phyloP scores from a whole-genome alignment of 2,329 filamentous ascomycete genomes.

The Diplocarpon rosae region DNA sequence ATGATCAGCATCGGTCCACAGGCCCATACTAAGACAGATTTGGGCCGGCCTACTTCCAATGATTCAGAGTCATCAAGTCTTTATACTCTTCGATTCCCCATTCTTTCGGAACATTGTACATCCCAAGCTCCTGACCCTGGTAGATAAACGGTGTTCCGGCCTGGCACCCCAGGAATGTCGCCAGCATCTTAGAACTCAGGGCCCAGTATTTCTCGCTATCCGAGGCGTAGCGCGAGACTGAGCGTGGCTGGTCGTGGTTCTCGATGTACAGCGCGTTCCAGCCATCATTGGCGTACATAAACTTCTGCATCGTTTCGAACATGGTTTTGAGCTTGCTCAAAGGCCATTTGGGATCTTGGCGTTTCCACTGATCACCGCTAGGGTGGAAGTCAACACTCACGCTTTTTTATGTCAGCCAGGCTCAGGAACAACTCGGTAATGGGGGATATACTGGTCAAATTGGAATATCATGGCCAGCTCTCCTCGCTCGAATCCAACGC shows the following conservation, averaged over 20 bases:
- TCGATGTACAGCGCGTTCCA: slow-evolving; percentile 49
- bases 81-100: not conserved
- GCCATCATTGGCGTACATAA: slow-evolving; percentile 39
- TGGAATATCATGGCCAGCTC: slow-evolving; percentile 66
- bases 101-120: slow-evolving; percentile 39
- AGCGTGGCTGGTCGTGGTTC: slow-evolving; percentile 45
- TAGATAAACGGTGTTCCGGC: slow-evolving; percentile 47
- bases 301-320: slow-evolving; percentile 39
- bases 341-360: slow-evolving; percentile 29
- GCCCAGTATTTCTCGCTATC: slow-evolving; percentile 32
- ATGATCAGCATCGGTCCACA: too few species aligned
- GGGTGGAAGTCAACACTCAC: slow-evolving; percentile 39
- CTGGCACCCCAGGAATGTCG: slow-evolving; percentile 37
- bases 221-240: slow-evolving; percentile 37
- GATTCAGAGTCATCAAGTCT: not conserved
- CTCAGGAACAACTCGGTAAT: not conserved
- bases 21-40: too few species aligned
- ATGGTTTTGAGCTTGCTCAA: slow-evolving; percentile 34
- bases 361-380: slow-evolving; percentile 31
- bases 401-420: slow-evolving; percentile 20
- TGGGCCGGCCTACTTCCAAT: not conserved
- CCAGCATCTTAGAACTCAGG: slow-evolving; percentile 41
- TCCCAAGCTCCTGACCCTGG: slow-evolving; percentile 50
- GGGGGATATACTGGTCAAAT: slow-evolving; percentile 37
- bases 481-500: slow-evolving; percentile 42